phyloP scores from a whole-genome alignment of 495 filamentous ascomycete species.

The Neurospora sp. region DNA sequence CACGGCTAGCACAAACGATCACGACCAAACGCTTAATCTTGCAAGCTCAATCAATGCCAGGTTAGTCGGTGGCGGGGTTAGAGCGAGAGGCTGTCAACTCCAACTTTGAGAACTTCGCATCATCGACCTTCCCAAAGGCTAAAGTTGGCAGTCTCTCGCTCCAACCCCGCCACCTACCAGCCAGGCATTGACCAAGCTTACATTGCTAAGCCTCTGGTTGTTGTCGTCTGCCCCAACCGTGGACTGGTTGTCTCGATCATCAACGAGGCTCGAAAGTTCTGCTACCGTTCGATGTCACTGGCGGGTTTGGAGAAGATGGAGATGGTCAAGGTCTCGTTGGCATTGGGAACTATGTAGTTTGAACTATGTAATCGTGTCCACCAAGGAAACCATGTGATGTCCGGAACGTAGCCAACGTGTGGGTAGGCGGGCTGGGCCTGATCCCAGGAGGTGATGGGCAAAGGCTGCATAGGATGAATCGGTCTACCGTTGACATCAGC shows the following conservation, averaged over 20 bases:
- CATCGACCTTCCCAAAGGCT: background rate
- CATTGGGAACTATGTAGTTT: background rate
- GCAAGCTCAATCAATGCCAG: background rate
- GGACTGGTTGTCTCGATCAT: background rate
- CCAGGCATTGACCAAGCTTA: background rate
- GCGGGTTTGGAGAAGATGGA: background rate
- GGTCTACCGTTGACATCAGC: background rate
- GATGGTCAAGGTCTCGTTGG: background rate
- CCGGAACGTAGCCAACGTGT: no score
- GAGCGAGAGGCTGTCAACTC: background rate
- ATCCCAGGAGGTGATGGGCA: background rate
- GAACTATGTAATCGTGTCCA: no score
- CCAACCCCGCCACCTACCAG: background rate
- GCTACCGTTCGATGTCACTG: background rate
- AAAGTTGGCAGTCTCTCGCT: background rate
- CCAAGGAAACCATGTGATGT: no score
- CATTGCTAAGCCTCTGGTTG: background rate
- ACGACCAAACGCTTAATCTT: no score
- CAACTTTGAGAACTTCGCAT: background rate
- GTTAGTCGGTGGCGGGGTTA: background rate
- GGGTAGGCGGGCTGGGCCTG: no score
- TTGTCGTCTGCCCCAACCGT: background rate
- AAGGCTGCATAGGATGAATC: background rate
- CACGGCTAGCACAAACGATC: background rate
- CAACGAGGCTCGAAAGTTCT: background rate